Conservation (phyloP, 805 yeast genomes). For the Lachancea dasiensis region DNA sequence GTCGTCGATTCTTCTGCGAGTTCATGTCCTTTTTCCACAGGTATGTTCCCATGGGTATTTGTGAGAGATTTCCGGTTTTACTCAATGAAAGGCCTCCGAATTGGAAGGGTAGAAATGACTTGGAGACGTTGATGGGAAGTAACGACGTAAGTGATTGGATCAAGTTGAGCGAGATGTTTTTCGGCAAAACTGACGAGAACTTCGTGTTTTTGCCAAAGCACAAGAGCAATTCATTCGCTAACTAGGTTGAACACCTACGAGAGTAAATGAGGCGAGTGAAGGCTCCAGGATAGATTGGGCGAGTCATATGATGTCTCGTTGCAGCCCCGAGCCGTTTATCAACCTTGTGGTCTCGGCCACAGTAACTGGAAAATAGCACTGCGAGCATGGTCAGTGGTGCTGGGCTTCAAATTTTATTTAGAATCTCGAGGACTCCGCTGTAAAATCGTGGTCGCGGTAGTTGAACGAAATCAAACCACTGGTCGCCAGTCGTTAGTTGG, state of each 20-base stretch:
- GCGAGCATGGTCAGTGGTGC: too few relatives aligned
- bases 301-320: too few relatives aligned
- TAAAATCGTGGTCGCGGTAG: too few relatives aligned
- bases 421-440: too few relatives aligned
- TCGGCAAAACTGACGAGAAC: constrained; percentile 73
- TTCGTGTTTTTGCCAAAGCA: constrained; percentile 90
- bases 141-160: constrained; percentile 91
- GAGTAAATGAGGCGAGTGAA: too few relatives aligned
- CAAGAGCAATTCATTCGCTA: constrained; percentile 74
- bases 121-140: constrained; percentile 85
- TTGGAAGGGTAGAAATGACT: constrained; percentile 88
- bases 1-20: constrained; percentile 90
- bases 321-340: too few relatives aligned
- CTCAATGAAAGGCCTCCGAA: constrained; percentile 90
- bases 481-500: too few relatives aligned
- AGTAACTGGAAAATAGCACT: too few relatives aligned
- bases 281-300: too few relatives aligned
- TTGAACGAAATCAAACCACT: too few relatives aligned
- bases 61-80: constrained; percentile 82
- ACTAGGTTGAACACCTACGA: not conserved
- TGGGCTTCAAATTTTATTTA: too few relatives aligned
- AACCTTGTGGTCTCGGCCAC: too few relatives aligned
- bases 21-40: constrained; percentile 91
- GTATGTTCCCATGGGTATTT: constrained; percentile 88
- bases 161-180: constrained; percentile 88